phyloP scores from a whole-genome alignment of 352 stramenopile genomes.

The Globisporangium splendens region DNA sequence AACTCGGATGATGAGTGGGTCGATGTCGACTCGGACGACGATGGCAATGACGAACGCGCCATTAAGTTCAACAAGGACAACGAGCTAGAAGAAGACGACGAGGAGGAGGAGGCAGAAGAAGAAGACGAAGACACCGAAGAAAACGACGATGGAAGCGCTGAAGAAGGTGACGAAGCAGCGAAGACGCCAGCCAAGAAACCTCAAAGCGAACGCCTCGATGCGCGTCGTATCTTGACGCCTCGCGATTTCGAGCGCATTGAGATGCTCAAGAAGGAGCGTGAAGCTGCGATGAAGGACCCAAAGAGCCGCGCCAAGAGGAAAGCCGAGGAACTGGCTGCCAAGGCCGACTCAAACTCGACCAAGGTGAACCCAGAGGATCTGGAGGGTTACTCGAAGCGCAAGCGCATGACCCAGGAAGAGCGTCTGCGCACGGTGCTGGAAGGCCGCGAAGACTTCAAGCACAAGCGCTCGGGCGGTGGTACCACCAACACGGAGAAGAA shows the following conservation, averaged over 20 bases:
- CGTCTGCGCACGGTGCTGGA: slow-evolving; percentile 79
- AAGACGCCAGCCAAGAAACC: slow-evolving; percentile 19
- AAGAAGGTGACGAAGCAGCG: slow-evolving; percentile 45
- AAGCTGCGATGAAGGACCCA: slow-evolving; percentile 73
- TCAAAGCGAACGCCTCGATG: slow-evolving; percentile 83
- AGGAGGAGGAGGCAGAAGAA: slow-evolving; percentile 39
- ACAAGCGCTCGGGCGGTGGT: slow-evolving; percentile 90
- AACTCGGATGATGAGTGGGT: slow-evolving; percentile 73
- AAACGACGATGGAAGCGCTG: slow-evolving; percentile 40
- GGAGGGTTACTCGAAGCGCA: slow-evolving; percentile 88
- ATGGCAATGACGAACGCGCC: slow-evolving; percentile 14
- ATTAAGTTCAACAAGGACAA: slow-evolving; percentile 25
- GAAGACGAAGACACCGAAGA: slow-evolving; percentile 30
- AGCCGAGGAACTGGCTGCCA: slow-evolving; percentile 62
- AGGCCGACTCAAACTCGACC: slow-evolving; percentile 38
- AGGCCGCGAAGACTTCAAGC: slow-evolving; percentile 90
- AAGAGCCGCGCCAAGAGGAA: slow-evolving; percentile 81
- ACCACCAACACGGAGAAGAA: slow-evolving; percentile 98
- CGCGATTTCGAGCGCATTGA: slow-evolving; percentile 90
- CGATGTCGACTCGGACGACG: slow-evolving; percentile 55
- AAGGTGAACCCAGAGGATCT: slow-evolving; percentile 81
- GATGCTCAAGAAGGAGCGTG: slow-evolving; percentile 88
- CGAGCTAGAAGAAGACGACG: slow-evolving; percentile 23
- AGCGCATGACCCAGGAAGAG: slow-evolving; percentile 85
- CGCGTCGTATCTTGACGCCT: slow-evolving; percentile 82